A percentile compares a stretch with the other conserved stretches of the same genome.
These are phyloP conservation scores for Xylaria palmicola DNA, from an alignment of 495 filamentous ascomycete species.

Conservation along the genomic window DNA sequence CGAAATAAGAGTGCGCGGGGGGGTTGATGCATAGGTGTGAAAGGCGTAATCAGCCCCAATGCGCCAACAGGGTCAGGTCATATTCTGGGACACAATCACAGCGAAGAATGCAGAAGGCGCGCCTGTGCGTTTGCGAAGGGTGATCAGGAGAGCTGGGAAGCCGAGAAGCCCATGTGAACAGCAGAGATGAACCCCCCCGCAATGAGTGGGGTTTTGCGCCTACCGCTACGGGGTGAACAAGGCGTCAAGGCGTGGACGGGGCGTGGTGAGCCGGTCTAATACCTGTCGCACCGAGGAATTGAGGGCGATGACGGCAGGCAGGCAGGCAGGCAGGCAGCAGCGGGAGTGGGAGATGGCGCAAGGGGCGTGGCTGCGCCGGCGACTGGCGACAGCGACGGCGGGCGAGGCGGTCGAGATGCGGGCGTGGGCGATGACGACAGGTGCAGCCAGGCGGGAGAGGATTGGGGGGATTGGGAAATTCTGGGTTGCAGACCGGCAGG, in stretches of 20 bases:
- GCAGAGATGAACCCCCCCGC: slow-evolving; percentile 28
- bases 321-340: neutral
- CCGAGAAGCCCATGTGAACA: slow-evolving; percentile 19
- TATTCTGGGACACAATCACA: neutral
- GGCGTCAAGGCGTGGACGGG: slow-evolving; percentile 29
- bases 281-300: slow-evolving; percentile 30
- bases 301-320: slow-evolving; percentile 15
- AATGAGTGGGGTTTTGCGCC: slow-evolving; percentile 38
- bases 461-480: slow-evolving; percentile 13
- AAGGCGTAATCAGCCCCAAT: neutral
- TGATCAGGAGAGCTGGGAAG: slow-evolving; percentile 1
- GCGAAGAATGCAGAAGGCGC: neutral
- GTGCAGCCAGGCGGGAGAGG: slow-evolving; percentile 18
- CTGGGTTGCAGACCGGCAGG: slow-evolving; percentile 8
- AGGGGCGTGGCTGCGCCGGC: slow-evolving; percentile 2
- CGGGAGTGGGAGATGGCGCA: neutral
- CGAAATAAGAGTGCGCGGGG: slow-evolving; percentile 13
- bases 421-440: slow-evolving; percentile 18
- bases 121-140: slow-evolving; percentile 3
- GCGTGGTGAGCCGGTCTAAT: slow-evolving; percentile 13
- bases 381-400: slow-evolving; percentile 4
- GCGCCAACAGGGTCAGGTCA: neutral
- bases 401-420: slow-evolving; percentile 19
- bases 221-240: slow-evolving; percentile 21
- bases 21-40: neutral